phyloP scores from a whole-genome alignment of 2,329 filamentous ascomycete species.

The Xylariales sp. region DNA sequence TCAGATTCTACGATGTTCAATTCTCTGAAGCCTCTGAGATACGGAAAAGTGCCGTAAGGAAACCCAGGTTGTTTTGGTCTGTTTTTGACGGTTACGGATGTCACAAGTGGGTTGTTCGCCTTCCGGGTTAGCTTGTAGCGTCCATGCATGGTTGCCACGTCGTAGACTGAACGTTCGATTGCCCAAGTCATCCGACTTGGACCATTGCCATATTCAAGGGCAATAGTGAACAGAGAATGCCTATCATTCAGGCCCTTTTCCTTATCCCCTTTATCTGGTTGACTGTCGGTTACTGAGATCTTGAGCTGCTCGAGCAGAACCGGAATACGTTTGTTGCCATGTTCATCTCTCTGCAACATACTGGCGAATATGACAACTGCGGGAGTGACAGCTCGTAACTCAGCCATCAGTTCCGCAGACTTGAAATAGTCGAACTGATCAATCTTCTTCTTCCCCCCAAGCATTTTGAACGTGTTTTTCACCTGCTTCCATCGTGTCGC shows the following conservation, averaged over 20 bases:
- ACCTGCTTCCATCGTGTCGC: constrained; percentile 89
- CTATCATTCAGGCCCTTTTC: constrained; percentile 61
- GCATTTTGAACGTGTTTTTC: constrained; percentile 78
- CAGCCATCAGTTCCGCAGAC: constrained; percentile 93
- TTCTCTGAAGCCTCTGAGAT: constrained; percentile 70
- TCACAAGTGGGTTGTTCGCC: constrained; percentile 76
- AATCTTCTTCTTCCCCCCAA: constrained; percentile 71
- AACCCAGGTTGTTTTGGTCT: constrained; percentile 84
- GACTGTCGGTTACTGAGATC: constrained; percentile 77
- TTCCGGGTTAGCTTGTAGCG: constrained; percentile 87
- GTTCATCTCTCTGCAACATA: constrained; percentile 96
- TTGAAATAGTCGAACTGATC: constrained; percentile 92
- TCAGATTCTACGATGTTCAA: constrained; percentile 71
- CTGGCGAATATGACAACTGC: constrained; percentile 92
- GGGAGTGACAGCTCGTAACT: constrained; percentile 85
- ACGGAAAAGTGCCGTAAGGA: constrained; percentile 83
- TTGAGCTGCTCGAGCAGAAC: constrained; percentile 94
- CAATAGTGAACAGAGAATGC: constrained; percentile 84
- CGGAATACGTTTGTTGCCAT: constrained; percentile 90
- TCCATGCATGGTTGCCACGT: constrained; percentile 88
- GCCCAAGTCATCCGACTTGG: constrained; percentile 96
- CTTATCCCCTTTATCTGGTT: constrained; percentile 57
- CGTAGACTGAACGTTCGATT: constrained; percentile 77
- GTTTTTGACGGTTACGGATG: constrained; percentile 59
- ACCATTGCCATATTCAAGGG: constrained; percentile 93